These are phyloP conservation scores for Carallia pectinifolia DNA, from an alignment of 345 rosid species.

Conservation along the genomic window DNA sequence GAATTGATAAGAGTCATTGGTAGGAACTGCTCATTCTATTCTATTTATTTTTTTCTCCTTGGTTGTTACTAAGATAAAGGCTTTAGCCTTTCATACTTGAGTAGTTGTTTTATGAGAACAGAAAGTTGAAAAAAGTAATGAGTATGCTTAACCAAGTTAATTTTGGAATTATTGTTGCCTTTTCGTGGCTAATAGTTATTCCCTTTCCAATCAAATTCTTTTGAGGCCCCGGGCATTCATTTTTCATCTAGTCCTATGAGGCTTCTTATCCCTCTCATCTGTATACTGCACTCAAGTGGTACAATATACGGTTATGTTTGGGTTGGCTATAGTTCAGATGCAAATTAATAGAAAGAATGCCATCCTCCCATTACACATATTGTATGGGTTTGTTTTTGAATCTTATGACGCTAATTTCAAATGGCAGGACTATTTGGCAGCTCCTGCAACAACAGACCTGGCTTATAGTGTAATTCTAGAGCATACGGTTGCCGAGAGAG, in stretches of 20 bases:
- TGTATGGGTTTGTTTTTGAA: constrained; percentile 6
- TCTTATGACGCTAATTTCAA: constrained; percentile 14
- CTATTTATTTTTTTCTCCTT: background rate
- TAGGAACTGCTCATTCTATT: background rate
- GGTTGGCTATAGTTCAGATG: background rate
- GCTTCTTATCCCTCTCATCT: background rate
- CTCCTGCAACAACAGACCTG: constrained; percentile 72
- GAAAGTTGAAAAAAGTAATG: background rate
- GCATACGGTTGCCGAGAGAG: constrained; percentile 93
- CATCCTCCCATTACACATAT: background rate
- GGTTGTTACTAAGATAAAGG: background rate
- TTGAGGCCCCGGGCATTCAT: no score
- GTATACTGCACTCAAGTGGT: background rate
- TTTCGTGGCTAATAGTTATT: background rate
- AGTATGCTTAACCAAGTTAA: background rate
- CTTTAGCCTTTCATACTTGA: background rate
- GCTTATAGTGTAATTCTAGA: constrained; percentile 83
- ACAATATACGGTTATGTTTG: background rate
- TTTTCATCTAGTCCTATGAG: background rate
- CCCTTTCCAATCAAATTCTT: background rate
- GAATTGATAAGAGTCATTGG: background rate
- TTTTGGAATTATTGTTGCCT: background rate
- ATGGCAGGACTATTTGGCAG: constrained; percentile 87
- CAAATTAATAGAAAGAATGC: background rate
- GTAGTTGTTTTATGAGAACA: background rate